Conservation (phyloP, 768 basidiomycete genomes). For the Cantharellus cinnabarinus region DNA sequence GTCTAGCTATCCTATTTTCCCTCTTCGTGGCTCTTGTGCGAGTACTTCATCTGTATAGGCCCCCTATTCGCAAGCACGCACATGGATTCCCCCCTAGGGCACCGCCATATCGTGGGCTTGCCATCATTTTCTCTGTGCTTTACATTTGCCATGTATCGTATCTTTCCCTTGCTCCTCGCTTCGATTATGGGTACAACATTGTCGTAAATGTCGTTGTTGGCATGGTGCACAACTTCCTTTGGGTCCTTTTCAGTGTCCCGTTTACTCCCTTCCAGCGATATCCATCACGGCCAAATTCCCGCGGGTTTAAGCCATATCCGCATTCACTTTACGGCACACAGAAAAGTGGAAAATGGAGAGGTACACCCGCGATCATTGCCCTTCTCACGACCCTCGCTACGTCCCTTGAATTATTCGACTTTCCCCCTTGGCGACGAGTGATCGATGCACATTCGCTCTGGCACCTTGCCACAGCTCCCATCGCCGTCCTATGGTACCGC, state of each 20-base stretch:
- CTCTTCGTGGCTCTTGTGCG: constrained; percentile 64
- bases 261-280: constrained; percentile 30
- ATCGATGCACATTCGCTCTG: constrained; percentile 87
- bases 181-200: constrained; percentile 92
- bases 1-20: constrained; percentile 58
- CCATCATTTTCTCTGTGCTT: constrained; percentile 29
- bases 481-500: constrained; percentile 67
- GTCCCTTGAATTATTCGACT: constrained; percentile 75
- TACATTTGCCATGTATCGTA: constrained; percentile 64
- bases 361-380: constrained; percentile 30
- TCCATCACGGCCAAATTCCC: constrained; percentile 19
- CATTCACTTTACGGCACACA: constrained; percentile 31
- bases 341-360: constrained; percentile 6
- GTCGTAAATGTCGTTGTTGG: constrained; percentile 61
- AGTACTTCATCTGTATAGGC: constrained; percentile 46
- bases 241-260: constrained; percentile 54
- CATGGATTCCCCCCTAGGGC: too few relatives aligned
- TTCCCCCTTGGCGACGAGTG: constrained; percentile 51
- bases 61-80: constrained; percentile 16
- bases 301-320: constrained; percentile 27
- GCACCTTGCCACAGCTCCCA: constrained; percentile 70
- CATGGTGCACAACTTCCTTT: constrained; percentile 56
- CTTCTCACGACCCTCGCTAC: constrained; percentile 53
- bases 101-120: constrained; percentile 9
- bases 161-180: constrained; percentile 50